A percentile compares a stretch with the other conserved stretches of the same genome.
phyloP scores from a whole-genome alignment of 768 basidiomycete genomes.

The Boletus rubroflammeus region DNA sequence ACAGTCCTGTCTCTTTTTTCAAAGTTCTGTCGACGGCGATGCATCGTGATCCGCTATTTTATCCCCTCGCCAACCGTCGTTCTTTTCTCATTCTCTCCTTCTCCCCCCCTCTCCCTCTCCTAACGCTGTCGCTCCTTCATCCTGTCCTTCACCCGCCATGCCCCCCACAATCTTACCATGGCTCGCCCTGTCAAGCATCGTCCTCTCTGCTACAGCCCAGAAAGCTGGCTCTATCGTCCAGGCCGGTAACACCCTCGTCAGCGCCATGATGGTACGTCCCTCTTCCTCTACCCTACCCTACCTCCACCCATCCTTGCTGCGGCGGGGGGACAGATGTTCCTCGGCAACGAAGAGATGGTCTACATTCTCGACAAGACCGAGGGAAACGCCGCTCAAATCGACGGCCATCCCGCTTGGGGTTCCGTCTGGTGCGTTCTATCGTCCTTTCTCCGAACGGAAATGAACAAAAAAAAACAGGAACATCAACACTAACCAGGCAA shows the following conservation, averaged over 20 bases:
- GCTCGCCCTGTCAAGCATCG: constrained; percentile 7
- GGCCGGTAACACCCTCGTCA: constrained; percentile 38
- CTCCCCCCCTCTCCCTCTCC: no score
- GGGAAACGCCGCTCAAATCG: constrained; percentile 60
- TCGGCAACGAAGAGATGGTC: constrained; percentile 74
- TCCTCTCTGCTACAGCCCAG: constrained; percentile 8
- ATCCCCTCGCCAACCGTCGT: no score
- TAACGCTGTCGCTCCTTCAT: constrained; percentile 8
- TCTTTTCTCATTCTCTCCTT: no score
- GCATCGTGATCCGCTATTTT: no score
- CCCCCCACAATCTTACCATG: neutral
- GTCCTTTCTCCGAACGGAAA: neutral
- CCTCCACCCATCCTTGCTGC: neutral
- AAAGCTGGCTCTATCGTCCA: constrained; percentile 16
- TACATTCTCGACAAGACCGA: constrained; percentile 91
- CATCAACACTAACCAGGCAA: constrained; percentile 18
- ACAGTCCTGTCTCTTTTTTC: no score
- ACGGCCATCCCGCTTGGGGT: constrained; percentile 73
- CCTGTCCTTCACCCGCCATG: constrained; percentile 3
- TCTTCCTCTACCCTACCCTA: neutral
- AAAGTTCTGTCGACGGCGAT: no score
- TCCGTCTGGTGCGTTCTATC: constrained; percentile 48
- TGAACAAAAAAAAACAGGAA: constrained; percentile 17
- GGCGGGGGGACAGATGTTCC: constrained; percentile 69
- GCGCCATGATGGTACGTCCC: constrained; percentile 49